phyloP scores from a whole-genome alignment of 768 basidiomycete genomes.

The Russula emetica region DNA sequence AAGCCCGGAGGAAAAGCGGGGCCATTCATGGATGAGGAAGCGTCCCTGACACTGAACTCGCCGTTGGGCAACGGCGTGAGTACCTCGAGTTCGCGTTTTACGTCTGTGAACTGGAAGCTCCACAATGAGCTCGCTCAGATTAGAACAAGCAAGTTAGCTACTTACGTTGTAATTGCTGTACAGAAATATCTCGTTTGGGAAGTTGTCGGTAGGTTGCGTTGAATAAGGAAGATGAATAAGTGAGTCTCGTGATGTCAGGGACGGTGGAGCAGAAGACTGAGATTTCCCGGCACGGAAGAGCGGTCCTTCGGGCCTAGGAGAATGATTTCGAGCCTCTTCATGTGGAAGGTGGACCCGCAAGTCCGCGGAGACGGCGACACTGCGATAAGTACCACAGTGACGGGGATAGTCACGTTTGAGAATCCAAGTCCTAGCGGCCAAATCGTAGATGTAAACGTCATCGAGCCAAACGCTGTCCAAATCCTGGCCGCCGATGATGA shows the following conservation, averaged over 20 bases:
- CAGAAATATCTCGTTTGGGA: conserved; percentile 81
- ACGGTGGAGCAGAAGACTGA: conserved; percentile 36
- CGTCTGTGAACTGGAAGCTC: conserved; percentile 73
- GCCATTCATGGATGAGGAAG: conserved; percentile 76
- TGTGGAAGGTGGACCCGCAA: conserved; percentile 64
- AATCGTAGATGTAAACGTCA: conserved; percentile 87
- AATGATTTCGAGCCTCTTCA: conserved; percentile 48
- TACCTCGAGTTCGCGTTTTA: conserved; percentile 91
- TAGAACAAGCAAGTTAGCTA: conserved; percentile 14
- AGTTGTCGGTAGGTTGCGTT: conserved; percentile 61
- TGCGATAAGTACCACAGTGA: conserved; percentile 96
- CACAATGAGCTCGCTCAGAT: conserved; percentile 21
- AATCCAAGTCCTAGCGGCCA: conserved; percentile 69
- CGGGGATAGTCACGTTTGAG: conserved; percentile 76
- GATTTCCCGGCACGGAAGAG: conserved; percentile 51
- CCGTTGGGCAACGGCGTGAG: conserved; percentile 75
- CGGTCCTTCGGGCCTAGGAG: conserved; percentile 52
- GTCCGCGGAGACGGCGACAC: conserved; percentile 77
- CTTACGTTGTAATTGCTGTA: conserved; percentile 96
- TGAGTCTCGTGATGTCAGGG: conserved; percentile 54
- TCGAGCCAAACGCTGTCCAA: conserved; percentile 90
- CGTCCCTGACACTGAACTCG: conserved; percentile 75
- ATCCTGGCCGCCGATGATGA: conserved; percentile 95
- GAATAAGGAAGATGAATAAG: conserved; percentile 76
- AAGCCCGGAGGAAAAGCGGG: conserved; percentile 87